Conservation (phyloP, 352 stramenopile genomes). For the Elongisporangium anandrum region DNA sequence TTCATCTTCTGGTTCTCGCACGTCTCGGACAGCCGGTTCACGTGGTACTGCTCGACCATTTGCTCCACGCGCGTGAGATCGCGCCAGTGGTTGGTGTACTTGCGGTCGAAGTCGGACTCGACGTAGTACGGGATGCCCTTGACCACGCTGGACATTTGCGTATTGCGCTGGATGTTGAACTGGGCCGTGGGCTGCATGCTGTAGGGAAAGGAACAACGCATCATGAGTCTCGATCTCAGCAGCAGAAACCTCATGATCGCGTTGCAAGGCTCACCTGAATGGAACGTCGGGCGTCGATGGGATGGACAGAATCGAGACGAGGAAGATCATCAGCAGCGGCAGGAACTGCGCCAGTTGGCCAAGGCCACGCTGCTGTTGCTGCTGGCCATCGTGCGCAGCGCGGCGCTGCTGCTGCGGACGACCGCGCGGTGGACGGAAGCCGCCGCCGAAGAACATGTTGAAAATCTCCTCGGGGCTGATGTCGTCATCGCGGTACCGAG, state of each 20-base stretch:
- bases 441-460: conserved; percentile 90
- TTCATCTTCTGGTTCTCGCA: conserved; percentile 82
- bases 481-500: conserved; percentile 43
- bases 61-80: conserved; percentile 81
- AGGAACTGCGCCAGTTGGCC: conserved; percentile 76
- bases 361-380: conserved; percentile 34
- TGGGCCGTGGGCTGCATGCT: conserved; percentile 75
- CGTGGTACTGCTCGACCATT: conserved; percentile 82
- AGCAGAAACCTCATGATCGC: not conserved
- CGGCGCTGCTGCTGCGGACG: conserved; percentile 36
- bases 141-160: conserved; percentile 76
- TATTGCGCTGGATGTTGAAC: conserved; percentile 69
- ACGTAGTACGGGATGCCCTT: conserved; percentile 89
- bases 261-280: conserved; percentile 39
- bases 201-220: not conserved
- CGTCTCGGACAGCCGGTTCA: conserved; percentile 60
- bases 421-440: conserved; percentile 55
- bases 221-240: not conserved
- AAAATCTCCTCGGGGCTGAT: conserved; percentile 91
- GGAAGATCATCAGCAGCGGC: conserved; percentile 81
- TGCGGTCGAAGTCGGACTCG: conserved; percentile 80
- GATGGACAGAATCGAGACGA: conserved; percentile 80
- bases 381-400: conserved; percentile 30
- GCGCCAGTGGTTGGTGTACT: conserved; percentile 83
- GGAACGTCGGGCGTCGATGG: conserved; percentile 62